A percentile compares a stretch with the other conserved stretches of the same genome.
These are phyloP conservation scores for Sugiyamaella grinbergsii DNA, from an alignment of 1,139 yeast species.

Conservation along the genomic window DNA sequence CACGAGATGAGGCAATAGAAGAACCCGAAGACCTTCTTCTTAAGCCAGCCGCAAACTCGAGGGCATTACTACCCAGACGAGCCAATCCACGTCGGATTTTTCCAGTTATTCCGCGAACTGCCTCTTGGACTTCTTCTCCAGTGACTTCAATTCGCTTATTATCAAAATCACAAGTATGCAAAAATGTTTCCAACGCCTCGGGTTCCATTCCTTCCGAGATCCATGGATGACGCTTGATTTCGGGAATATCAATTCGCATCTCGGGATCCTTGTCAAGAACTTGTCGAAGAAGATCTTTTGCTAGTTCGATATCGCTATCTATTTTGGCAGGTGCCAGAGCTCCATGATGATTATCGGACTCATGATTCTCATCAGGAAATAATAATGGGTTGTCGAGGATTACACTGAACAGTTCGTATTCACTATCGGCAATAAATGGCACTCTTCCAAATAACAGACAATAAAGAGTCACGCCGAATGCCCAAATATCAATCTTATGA, in stretches of 20 bases:
- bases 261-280: conserved; percentile 72
- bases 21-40: conserved; percentile 33
- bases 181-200: conserved; percentile 44
- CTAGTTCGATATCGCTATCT: conserved; percentile 44
- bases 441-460: conserved; percentile 85
- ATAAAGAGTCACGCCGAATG: conserved; percentile 88
- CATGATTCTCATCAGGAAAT: conserved; percentile 54
- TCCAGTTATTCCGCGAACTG: conserved; percentile 78
- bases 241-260: conserved; percentile 67
- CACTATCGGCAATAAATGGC: conserved; percentile 90
- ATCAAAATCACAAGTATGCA: conserved; percentile 36
- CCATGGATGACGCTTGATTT: conserved; percentile 81
- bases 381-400: conserved; percentile 65
- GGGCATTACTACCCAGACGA: conserved; percentile 48
- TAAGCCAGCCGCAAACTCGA: conserved; percentile 46
- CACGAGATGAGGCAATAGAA: conserved; percentile 27
- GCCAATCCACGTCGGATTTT: conserved; percentile 62
- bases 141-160: conserved; percentile 58
- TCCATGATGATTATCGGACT: conserved; percentile 19
- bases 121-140: conserved; percentile 68
- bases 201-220: conserved; percentile 61
- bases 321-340: conserved; percentile 18
- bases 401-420: conserved; percentile 80
- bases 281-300: conserved; percentile 64
- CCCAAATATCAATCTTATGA: conserved; percentile 92